Conservation (phyloP, 441 rosid genomes). For the Iberis amara region DNA sequence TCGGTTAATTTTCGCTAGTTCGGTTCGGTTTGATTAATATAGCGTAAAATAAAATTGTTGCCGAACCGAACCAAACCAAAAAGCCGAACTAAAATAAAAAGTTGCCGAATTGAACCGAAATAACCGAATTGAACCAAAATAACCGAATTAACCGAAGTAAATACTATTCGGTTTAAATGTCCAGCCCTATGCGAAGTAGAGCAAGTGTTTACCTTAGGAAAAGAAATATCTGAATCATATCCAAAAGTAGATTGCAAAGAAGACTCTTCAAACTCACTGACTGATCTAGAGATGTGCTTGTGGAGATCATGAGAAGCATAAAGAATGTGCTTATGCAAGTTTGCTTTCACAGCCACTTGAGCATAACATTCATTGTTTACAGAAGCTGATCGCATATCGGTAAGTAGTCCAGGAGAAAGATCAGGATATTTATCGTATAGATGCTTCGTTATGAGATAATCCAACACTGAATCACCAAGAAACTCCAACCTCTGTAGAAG, state of each 20-base stretch:
- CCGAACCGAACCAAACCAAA: too few relatives aligned
- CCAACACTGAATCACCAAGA: slow-evolving; percentile 86
- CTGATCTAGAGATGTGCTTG: slow-evolving; percentile 40
- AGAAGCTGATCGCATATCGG: slow-evolving; percentile 88
- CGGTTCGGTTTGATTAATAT: too few relatives aligned
- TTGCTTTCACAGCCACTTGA: slow-evolving; percentile 45
- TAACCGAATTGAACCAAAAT: too few relatives aligned
- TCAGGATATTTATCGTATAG: slow-evolving; percentile 48
- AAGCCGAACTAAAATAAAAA: too few relatives aligned
- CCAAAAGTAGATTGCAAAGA: slow-evolving; percentile 48
- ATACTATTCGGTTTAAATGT: too few relatives aligned
- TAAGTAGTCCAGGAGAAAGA: slow-evolving; percentile 67
- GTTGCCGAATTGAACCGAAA: too few relatives aligned
- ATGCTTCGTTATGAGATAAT: slow-evolving; percentile 63
- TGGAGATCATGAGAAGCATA: slow-evolving; percentile 65
- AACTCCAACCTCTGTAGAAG: slow-evolving; percentile 74
- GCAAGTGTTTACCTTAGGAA: slow-evolving; percentile 59
- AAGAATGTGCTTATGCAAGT: slow-evolving; percentile 61
- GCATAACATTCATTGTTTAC: slow-evolving; percentile 90
- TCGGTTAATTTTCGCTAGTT: too few relatives aligned
- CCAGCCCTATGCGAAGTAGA: background rate
- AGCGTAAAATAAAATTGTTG: too few relatives aligned
- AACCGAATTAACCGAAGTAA: too few relatives aligned
- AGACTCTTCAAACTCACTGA: slow-evolving; percentile 31
- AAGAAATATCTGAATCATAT: slow-evolving; percentile 66